Conservation (phyloP, 257 asterid species). For the Solanum appendiculatum region DNA sequence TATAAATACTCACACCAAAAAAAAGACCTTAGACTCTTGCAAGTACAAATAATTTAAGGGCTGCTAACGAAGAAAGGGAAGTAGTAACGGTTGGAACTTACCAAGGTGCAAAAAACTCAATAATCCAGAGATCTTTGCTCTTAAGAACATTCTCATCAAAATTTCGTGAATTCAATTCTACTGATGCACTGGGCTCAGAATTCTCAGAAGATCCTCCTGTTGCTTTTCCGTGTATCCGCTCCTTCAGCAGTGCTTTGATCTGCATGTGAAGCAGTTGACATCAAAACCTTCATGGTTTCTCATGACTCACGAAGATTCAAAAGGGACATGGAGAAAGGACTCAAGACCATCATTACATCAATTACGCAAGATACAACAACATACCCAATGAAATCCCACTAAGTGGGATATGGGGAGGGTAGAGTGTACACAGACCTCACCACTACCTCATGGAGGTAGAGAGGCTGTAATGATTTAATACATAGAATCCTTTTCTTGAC, state of each 20-base stretch:
- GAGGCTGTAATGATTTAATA: too few relatives aligned
- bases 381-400: too few relatives aligned
- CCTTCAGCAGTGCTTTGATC: constrained; percentile 71
- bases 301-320: not conserved
- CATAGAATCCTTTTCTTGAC: not conserved
- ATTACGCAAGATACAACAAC: not conserved
- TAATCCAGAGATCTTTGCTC: constrained; percentile 94
- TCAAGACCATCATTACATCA: not conserved
- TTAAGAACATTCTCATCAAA: constrained; percentile 80
- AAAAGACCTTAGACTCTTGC: not conserved
- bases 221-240: constrained; percentile 75
- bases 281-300: not conserved
- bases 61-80: not conserved
- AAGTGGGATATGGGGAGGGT: too few relatives aligned
- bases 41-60: not conserved
- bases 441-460: too few relatives aligned
- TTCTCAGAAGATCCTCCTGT: constrained; percentile 77
- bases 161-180: constrained; percentile 71
- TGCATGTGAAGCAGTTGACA: constrained; percentile 4
- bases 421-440: too few relatives aligned
- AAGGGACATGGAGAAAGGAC: not conserved
- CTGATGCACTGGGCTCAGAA: constrained; percentile 79
- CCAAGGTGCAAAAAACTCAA: constrained; percentile 99
- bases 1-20: not conserved
- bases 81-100: constrained; percentile 21